Evolutionary conservation across 306 rosid species (phyloP).

Genomic region (Cicer pinnatifidum): DNA sequence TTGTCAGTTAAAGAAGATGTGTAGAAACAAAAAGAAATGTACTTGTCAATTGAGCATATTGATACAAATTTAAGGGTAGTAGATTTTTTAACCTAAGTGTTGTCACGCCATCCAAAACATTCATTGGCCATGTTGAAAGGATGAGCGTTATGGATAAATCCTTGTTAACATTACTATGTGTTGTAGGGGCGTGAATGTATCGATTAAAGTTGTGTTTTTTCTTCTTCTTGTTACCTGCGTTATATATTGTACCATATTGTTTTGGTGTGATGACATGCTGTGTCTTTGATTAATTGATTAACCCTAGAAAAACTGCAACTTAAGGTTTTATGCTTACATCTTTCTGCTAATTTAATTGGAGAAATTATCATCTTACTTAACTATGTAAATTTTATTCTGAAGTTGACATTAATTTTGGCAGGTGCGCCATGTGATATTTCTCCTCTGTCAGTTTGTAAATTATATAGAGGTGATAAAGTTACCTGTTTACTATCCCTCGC

Average conservation of each 20-base stretch:
- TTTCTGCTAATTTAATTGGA: constrained; percentile 25
- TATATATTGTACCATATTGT: neutral
- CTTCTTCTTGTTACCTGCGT: neutral
- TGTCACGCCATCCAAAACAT: neutral
- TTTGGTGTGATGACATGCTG: neutral
- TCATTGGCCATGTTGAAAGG: neutral
- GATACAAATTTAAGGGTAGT: neutral
- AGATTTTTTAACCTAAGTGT: neutral
- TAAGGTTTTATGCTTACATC: constrained; percentile 1
- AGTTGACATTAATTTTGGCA: constrained; percentile 49
- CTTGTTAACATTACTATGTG: neutral
- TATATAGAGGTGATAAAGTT: constrained; percentile 73
- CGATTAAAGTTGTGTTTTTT: no score
- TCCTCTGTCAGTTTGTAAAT: constrained; percentile 93
- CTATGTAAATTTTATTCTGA: constrained; percentile 13
- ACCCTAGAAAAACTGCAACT: neutral
- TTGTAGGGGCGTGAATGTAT: no score
- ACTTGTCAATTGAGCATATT: neutral
- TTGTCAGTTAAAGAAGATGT: no score
- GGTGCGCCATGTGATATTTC: constrained; percentile 90
- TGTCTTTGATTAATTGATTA: neutral
- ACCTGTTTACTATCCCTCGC: constrained; percentile 78
- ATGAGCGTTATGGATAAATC: neutral
- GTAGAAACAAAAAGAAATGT: no score
- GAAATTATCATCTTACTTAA: constrained; percentile 28